These are phyloP conservation scores for Hansenula sp. DNA, from an alignment of 1,139 yeast genomes.

Conservation along the genomic window DNA sequence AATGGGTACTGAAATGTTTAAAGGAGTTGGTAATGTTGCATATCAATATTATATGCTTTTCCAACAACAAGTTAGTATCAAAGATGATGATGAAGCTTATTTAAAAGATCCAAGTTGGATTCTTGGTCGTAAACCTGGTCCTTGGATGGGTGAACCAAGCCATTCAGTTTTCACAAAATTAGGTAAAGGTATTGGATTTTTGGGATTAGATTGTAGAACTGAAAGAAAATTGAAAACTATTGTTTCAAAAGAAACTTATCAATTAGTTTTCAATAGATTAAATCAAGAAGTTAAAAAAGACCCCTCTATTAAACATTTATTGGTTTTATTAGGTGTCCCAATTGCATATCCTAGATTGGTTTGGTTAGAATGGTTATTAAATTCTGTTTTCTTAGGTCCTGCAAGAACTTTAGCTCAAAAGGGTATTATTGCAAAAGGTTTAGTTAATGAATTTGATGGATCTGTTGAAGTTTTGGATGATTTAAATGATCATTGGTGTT, in stretches of 20 bases:
- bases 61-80: constrained; percentile 72
- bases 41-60: constrained; percentile 84
- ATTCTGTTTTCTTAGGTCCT: constrained; percentile 60
- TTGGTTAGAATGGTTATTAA: constrained; percentile 75
- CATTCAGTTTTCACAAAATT: constrained; percentile 69
- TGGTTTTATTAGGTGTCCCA: constrained; percentile 89
- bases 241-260: constrained; percentile 53
- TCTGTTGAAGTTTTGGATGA: constrained; percentile 87
- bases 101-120: constrained; percentile 55
- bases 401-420: constrained; percentile 62
- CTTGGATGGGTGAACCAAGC: constrained; percentile 58
- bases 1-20: constrained; percentile 66
- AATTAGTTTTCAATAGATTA: constrained; percentile 55
- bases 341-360: constrained; percentile 91
- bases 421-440: constrained; percentile 61
- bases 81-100: constrained; percentile 33
- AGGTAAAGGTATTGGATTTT: constrained; percentile 66
- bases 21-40: constrained; percentile 70
- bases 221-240: constrained; percentile 69
- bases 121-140: constrained; percentile 48
- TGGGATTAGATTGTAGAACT: constrained; percentile 90
- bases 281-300: constrained; percentile 45
- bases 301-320: constrained; percentile 64
- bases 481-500: constrained; percentile 95
- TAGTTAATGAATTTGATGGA: constrained; percentile 89